These are phyloP conservation scores for Candida yuanshanica DNA, from an alignment of 805 yeast species.

Conservation along the genomic window DNA sequence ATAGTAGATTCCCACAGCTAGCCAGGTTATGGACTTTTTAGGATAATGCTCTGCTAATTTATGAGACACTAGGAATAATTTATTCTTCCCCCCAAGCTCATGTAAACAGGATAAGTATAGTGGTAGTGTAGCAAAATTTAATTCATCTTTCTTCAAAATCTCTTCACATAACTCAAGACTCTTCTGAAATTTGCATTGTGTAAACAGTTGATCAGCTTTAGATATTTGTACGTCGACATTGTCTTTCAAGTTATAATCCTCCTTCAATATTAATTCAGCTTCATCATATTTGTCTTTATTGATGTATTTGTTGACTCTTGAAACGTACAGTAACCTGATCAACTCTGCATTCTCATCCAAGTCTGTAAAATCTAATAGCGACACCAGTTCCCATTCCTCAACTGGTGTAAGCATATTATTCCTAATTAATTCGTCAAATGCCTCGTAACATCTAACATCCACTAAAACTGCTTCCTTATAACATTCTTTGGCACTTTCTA, in stretches of 20 bases:
- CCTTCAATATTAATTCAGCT: conserved; percentile 58
- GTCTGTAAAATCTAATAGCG: conserved; percentile 58
- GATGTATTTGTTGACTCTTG: conserved; percentile 68
- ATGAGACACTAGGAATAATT: conserved; percentile 75
- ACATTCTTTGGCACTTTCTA: conserved; percentile 80
- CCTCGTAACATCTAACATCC: conserved; percentile 91
- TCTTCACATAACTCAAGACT: conserved; percentile 72
- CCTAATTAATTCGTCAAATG: conserved; percentile 70
- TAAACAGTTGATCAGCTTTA: conserved; percentile 62
- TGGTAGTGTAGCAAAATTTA: conserved; percentile 68
- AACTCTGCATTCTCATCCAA: conserved; percentile 78
- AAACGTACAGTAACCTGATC: conserved; percentile 68
- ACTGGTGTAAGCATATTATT: conserved; percentile 72
- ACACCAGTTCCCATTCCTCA: conserved; percentile 82
- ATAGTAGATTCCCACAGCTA: conserved; percentile 89
- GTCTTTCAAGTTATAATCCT: conserved; percentile 64
- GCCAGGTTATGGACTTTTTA: conserved; percentile 78
- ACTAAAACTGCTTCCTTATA: conserved; percentile 80
- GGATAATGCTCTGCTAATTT: conserved; percentile 83
- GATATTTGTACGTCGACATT: conserved; percentile 67
- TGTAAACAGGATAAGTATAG: conserved; percentile 76
- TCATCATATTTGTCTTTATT: conserved; percentile 54
- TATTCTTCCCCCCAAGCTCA: conserved; percentile 79
- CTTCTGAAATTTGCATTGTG: conserved; percentile 72
- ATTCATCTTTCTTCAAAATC: conserved; percentile 49